Evolutionary conservation across 2,329 filamentous ascomycete genomes (phyloP).

Genomic region (Ampelomyces quisqualis): DNA sequence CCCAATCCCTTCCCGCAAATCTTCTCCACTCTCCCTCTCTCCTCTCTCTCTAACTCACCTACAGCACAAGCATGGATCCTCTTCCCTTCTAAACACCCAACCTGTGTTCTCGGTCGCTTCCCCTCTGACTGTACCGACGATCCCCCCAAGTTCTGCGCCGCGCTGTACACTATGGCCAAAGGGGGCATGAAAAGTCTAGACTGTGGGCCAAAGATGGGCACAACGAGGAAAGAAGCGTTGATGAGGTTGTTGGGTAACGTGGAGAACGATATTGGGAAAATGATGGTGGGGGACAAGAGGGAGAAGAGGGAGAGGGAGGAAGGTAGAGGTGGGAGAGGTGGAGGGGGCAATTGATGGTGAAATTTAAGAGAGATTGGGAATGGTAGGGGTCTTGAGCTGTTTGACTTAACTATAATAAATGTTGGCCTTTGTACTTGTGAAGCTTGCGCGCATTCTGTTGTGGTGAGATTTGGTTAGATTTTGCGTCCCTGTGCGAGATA

Average conservation of each 20-base stretch:
- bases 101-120: slow-evolving; percentile 18
- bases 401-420: too few species aligned
- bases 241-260: slow-evolving; percentile 10
- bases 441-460: neutral
- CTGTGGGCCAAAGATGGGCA: slow-evolving; percentile 17
- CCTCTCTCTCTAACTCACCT: neutral
- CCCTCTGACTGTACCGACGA: slow-evolving; percentile 2
- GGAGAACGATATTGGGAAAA: slow-evolving; percentile 8
- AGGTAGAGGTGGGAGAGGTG: neutral
- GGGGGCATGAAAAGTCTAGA: slow-evolving; percentile 13
- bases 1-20: too few species aligned
- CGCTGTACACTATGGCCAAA: slow-evolving; percentile 18
- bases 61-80: slow-evolving; percentile 14
- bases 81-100: slow-evolving; percentile 10
- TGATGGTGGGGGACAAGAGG: slow-evolving; percentile 3
- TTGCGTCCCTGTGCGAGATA: too few species aligned
- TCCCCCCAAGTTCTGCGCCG: slow-evolving; percentile 11
- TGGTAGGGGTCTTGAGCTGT: neutral
- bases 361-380: neutral
- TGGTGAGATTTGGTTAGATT: too few species aligned
- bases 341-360: neutral
- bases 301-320: slow-evolving; percentile 1
- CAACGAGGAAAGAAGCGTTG: slow-evolving; percentile 15
- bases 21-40: too few species aligned
- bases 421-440: neutral